A percentile compares a stretch with the other conserved stretches of the same genome.
Conservation (phyloP, 2,329 filamentous ascomycete genomes). For the Fusarium nanum region DNA sequence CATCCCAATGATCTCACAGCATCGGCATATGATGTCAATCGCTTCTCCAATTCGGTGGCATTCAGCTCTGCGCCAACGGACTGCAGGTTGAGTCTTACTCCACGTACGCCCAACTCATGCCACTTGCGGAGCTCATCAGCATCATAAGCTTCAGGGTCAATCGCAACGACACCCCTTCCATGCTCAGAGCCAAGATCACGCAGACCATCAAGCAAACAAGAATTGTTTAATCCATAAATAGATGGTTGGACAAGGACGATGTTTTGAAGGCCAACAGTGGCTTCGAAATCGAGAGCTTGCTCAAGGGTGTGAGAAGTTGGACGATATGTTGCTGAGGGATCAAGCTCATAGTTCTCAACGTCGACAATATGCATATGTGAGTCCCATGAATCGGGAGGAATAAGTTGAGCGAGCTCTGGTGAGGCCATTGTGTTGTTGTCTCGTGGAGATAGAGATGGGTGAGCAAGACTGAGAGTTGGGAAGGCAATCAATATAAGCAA, state of each 20-base stretch:
- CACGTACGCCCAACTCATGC: constrained; percentile 68
- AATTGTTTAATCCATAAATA: constrained; percentile 71
- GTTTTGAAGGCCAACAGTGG: constrained; percentile 62
- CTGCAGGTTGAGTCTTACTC: constrained; percentile 69
- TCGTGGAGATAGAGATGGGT: not conserved
- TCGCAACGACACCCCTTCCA: constrained; percentile 66
- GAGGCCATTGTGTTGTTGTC: constrained; percentile 9
- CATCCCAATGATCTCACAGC: constrained; percentile 63
- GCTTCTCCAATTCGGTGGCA: constrained; percentile 54
- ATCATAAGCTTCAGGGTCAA: constrained; percentile 60
- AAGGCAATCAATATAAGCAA: not conserved
- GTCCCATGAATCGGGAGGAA: constrained; percentile 65
- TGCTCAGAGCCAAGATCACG: constrained; percentile 59
- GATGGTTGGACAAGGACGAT: constrained; percentile 71
- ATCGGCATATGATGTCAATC: constrained; percentile 61
- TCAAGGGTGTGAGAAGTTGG: constrained; percentile 62
- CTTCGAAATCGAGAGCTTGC: constrained; percentile 64
- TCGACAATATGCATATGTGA: constrained; percentile 73
- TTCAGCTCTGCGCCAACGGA: constrained; percentile 60
- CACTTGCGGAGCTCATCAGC: constrained; percentile 58
- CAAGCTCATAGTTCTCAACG: constrained; percentile 61
- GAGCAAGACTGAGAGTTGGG: not conserved
- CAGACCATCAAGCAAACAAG: constrained; percentile 67
- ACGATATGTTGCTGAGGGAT: constrained; percentile 61
- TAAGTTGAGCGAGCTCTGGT: constrained; percentile 31